phyloP scores from a whole-genome alignment of 768 basidiomycete species.

The Gloeopeniophorella convolvens region DNA sequence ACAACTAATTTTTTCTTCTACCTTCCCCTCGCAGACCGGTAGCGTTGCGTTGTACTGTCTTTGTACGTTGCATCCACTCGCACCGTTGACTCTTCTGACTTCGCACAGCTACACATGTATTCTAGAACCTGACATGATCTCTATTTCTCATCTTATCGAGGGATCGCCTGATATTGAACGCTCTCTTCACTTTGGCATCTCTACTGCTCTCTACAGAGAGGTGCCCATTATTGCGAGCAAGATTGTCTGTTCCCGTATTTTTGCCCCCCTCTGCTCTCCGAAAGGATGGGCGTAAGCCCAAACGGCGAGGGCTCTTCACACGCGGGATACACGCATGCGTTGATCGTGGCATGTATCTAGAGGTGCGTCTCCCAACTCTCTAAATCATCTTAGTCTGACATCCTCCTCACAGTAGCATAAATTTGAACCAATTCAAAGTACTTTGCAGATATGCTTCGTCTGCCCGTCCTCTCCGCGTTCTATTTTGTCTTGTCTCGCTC shows the following conservation, averaged over 20 bases:
- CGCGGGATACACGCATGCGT: conserved; percentile 35
- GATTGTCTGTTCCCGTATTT: conserved; percentile 33
- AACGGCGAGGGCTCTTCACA: conserved; percentile 44
- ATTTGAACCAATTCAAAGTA: not conserved
- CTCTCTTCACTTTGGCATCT: conserved; percentile 86
- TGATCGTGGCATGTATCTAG: not conserved
- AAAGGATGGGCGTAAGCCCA: conserved; percentile 24
- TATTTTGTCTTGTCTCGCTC: conserved; percentile 43
- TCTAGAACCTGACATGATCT: conserved; percentile 30
- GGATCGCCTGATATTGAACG: conserved; percentile 21
- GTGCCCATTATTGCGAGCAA: conserved; percentile 86
- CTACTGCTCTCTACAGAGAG: conserved; percentile 55
- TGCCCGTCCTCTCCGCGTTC: not conserved
- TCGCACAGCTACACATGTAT: conserved; percentile 29
- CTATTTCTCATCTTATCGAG: not conserved
- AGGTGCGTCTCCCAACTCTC: conserved; percentile 1
- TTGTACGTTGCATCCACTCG: conserved; percentile 20
- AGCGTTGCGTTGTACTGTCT: conserved; percentile 32
- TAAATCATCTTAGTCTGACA: not conserved
- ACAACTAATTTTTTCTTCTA: conserved; percentile 18
- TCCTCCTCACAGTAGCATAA: not conserved
- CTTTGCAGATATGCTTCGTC: not conserved
- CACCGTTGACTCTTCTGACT: conserved; percentile 21
- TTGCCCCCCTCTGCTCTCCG: conserved; percentile 35
- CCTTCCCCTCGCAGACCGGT: conserved; percentile 14